phyloP scores from a whole-genome alignment of 345 rosid genomes.

The Microthlaspi erraticum region DNA sequence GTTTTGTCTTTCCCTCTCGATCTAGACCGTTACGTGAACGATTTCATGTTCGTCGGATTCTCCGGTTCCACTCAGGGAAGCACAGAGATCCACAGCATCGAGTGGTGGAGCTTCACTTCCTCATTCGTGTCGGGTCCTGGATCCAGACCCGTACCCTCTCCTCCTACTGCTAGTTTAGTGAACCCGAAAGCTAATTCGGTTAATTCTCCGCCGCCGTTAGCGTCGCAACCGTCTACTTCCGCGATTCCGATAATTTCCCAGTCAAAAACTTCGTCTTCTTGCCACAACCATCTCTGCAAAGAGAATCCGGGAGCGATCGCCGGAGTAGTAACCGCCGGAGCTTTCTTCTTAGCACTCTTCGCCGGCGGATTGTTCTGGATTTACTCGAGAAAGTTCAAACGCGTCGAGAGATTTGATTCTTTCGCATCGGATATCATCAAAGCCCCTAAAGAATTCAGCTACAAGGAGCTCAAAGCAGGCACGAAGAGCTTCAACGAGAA shows the following conservation, averaged over 20 bases:
- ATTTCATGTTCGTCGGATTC: conserved; percentile 89
- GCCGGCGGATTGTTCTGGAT: conserved; percentile 82
- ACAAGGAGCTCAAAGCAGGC: conserved; percentile 77
- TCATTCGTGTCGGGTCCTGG: conserved; percentile 54
- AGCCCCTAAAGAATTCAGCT: conserved; percentile 85
- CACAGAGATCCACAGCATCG: conserved; percentile 80
- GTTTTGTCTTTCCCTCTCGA: conserved; percentile 64
- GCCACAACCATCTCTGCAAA: conserved; percentile 70
- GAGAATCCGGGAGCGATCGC: conserved; percentile 81
- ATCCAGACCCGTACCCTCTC: conserved; percentile 41
- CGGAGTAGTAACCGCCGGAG: conserved; percentile 87
- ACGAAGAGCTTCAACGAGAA: conserved; percentile 76
- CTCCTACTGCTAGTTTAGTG: conserved; percentile 61
- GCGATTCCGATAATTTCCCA: conserved; percentile 38
- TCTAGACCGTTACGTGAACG: conserved; percentile 72
- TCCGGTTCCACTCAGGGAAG: conserved; percentile 94
- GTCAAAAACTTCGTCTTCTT: conserved; percentile 50
- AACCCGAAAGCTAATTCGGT: conserved; percentile 78
- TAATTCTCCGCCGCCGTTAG: conserved; percentile 57
- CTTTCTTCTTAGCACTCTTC: conserved; percentile 72
- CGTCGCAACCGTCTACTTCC: conserved; percentile 60
- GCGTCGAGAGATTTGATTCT: conserved; percentile 64
- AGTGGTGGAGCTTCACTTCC: conserved; percentile 93
- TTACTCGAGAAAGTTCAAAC: conserved; percentile 67
- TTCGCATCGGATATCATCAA: conserved; percentile 82